Evolutionary conservation across 768 basidiomycete species (phyloP).

Genomic region (Lentinula aciculospora): DNA sequence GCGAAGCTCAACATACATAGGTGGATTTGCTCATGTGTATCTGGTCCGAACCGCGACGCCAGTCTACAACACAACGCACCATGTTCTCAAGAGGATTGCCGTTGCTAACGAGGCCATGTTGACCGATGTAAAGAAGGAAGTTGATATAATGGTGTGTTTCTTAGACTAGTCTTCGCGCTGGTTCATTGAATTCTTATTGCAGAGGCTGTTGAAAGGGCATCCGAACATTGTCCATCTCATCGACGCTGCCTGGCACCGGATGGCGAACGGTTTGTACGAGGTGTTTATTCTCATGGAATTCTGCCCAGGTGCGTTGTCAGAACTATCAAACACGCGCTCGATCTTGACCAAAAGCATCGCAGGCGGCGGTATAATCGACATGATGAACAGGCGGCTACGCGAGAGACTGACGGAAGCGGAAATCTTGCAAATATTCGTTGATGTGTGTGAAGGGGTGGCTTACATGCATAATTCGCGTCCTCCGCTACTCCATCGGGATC

Average conservation of each 20-base stretch:
- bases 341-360: constrained; percentile 6
- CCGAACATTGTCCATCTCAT: constrained; percentile 95
- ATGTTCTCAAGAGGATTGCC: constrained; percentile 96
- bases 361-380: constrained; percentile 99
- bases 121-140: constrained; percentile 93
- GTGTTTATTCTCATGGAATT: constrained; percentile 99
- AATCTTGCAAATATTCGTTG: constrained; percentile 96
- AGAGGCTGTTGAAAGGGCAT: constrained; percentile 89
- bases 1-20: constrained; percentile 31
- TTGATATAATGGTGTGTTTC: constrained; percentile 89
- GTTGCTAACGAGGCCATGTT: constrained; percentile 88
- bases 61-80: constrained; percentile 87
- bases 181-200: constrained; percentile 23
- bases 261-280: constrained; percentile 82
- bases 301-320: constrained; percentile 63
- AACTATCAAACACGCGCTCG: neutral
- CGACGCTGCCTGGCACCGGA: constrained; percentile 87
- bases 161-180: constrained; percentile 5
- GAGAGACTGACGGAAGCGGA: constrained; percentile 94
- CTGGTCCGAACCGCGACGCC: constrained; percentile 83
- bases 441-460: constrained; percentile 95
- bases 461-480: constrained; percentile 94
- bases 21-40: constrained; percentile 98
- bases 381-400: constrained; percentile 96
- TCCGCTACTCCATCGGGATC: constrained; percentile 89